phyloP scores from a whole-genome alignment of 345 rosid genomes.

The Aethionema arabicum region DNA sequence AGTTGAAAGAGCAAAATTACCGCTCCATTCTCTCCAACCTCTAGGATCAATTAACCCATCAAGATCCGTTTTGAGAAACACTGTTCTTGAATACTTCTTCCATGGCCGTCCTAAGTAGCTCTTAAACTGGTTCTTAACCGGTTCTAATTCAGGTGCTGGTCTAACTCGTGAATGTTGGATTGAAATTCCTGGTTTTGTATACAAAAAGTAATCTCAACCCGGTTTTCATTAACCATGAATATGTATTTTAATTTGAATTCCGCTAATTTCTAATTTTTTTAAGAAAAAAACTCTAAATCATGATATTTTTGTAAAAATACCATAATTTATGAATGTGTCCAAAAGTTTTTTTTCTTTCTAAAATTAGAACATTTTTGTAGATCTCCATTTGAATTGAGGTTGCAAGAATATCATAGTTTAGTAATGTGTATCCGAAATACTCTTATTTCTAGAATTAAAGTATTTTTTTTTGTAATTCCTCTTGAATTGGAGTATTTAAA shows the following conservation, averaged over 20 bases:
- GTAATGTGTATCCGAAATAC: too few species aligned
- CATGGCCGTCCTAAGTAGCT: constrained; percentile 64
- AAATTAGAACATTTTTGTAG: too few species aligned
- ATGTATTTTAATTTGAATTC: background rate
- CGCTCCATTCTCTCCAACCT: constrained; percentile 68
- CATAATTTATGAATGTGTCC: too few species aligned
- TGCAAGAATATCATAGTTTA: too few species aligned
- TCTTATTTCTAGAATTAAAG: too few species aligned
- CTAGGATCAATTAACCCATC: constrained; percentile 56
- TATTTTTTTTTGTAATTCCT: too few species aligned
- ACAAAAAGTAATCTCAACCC: background rate
- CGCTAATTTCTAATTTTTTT: too few species aligned
- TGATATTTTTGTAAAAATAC: too few species aligned
- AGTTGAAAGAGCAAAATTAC: constrained; percentile 52
- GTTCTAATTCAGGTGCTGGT: constrained; percentile 42
- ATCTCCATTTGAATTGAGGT: too few species aligned
- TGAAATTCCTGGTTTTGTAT: constrained; percentile 43
- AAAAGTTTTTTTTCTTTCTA: too few species aligned
- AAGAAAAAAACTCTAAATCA: too few species aligned
- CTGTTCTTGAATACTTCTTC: constrained; percentile 57
- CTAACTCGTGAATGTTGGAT: constrained; percentile 51
- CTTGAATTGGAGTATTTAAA: too few species aligned
- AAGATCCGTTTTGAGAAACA: constrained; percentile 47
- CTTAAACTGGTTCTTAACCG: constrained; percentile 38
- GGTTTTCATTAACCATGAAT: constrained; percentile 10